Evolutionary conservation across 2,329 filamentous ascomycete genomes (phyloP).

Genomic region (Microdochium nivale): DNA sequence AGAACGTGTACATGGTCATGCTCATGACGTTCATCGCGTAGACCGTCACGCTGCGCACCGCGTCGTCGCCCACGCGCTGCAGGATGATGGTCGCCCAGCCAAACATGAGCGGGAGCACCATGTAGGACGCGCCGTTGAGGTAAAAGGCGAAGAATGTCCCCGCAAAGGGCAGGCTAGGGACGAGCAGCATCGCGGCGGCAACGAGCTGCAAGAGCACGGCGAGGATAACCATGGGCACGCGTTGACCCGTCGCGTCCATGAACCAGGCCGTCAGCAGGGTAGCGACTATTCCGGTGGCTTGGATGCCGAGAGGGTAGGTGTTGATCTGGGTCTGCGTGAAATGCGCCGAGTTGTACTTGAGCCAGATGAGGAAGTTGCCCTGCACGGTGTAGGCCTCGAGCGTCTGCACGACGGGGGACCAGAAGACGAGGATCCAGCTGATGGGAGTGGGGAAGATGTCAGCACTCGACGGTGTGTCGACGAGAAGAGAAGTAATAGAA

Average conservation of each 20-base stretch:
- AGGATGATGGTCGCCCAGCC: slow-evolving; percentile 29
- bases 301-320: slow-evolving; percentile 25
- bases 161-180: slow-evolving; percentile 19
- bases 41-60: slow-evolving; percentile 26
- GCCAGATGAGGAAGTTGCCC: slow-evolving; percentile 15
- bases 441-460: no score
- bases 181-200: slow-evolving; percentile 19
- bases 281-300: slow-evolving; percentile 26
- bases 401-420: slow-evolving; percentile 23
- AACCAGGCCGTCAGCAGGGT: slow-evolving; percentile 23
- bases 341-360: slow-evolving; percentile 9
- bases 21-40: slow-evolving; percentile 30
- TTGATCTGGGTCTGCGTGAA: slow-evolving; percentile 20
- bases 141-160: slow-evolving; percentile 28
- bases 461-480: no score
- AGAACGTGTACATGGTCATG: slow-evolving; percentile 31
- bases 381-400: slow-evolving; percentile 20
- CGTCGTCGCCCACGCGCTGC: slow-evolving; percentile 28
- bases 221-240: slow-evolving; percentile 24
- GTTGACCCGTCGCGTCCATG: slow-evolving; percentile 22
- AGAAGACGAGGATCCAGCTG: slow-evolving; percentile 21
- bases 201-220: slow-evolving; percentile 23
- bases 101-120: slow-evolving; percentile 27
- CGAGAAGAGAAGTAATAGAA: no score
- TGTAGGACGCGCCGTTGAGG: slow-evolving; percentile 26